These are phyloP conservation scores for Elongisporangium anandrum DNA, from an alignment of 352 stramenopile species.

Conservation along the genomic window DNA sequence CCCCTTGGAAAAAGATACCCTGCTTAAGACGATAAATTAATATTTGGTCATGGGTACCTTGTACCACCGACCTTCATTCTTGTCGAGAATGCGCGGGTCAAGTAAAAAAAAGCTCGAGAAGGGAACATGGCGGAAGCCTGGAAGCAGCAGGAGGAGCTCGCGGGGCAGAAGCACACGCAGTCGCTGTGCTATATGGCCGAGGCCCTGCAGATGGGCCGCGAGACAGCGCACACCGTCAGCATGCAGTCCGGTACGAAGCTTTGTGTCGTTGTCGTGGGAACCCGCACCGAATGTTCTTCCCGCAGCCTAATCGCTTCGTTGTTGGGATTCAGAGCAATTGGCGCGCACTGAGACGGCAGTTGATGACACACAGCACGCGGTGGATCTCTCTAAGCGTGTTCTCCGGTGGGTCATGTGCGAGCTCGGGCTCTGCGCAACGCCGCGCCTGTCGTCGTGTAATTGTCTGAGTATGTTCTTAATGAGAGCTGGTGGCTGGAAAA, in stretches of 20 bases:
- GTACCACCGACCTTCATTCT: too few species aligned
- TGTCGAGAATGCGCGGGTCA: too few species aligned
- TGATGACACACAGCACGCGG: constrained; percentile 53
- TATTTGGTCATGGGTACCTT: too few species aligned
- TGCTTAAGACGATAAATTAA: too few species aligned
- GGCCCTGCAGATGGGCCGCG: constrained; percentile 40
- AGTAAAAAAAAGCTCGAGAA: neutral
- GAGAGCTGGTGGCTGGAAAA: neutral
- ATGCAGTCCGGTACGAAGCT: constrained; percentile 43
- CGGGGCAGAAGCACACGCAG: constrained; percentile 38
- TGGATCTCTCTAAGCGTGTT: constrained; percentile 57
- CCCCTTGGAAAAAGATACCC: too few species aligned
- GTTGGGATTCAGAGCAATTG: constrained; percentile 39
- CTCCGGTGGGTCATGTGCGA: constrained; percentile 30
- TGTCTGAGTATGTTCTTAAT: neutral
- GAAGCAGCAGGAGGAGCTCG: constrained; percentile 10
- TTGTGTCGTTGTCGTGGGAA: neutral
- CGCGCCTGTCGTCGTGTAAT: neutral
- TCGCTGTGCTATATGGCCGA: constrained; percentile 48
- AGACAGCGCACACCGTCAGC: constrained; percentile 55
- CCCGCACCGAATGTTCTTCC: neutral
- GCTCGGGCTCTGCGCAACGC: neutral
- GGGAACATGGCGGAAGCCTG: neutral
- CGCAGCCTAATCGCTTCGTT: neutral
- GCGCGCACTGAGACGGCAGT: constrained; percentile 44